Percentiles rank a stretch among this genome's conserved stretches.
Conservation (phyloP, 805 yeast genomes). For the Yarrowia bubula region DNA sequence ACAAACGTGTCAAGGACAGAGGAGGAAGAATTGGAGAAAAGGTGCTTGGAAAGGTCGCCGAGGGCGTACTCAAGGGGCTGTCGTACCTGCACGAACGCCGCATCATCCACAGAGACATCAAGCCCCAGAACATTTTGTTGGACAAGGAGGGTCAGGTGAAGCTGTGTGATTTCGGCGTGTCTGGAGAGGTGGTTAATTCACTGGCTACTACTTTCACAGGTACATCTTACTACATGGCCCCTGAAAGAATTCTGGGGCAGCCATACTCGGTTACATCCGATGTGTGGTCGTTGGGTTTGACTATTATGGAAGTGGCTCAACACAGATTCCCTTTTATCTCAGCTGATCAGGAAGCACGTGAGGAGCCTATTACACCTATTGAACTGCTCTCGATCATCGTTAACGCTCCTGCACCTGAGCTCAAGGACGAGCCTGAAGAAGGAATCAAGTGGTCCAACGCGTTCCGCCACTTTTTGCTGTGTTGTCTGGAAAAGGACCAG, state of each 20-base stretch:
- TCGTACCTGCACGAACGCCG: slow-evolving; percentile 83
- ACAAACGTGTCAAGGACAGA: slow-evolving; percentile 65
- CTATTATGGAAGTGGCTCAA: slow-evolving; percentile 87
- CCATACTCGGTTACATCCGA: slow-evolving; percentile 94
- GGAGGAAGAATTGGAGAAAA: slow-evolving; percentile 91
- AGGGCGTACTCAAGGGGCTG: slow-evolving; percentile 77
- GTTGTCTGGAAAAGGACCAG: slow-evolving; percentile 77
- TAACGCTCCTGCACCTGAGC: slow-evolving; percentile 70
- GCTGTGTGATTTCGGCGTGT: slow-evolving; percentile 95
- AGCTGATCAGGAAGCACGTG: slow-evolving; percentile 45
- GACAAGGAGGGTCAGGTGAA: slow-evolving; percentile 79
- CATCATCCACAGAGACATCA: slow-evolving; percentile 92
- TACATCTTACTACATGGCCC: slow-evolving; percentile 97
- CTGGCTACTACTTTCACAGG: slow-evolving; percentile 96
- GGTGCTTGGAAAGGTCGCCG: slow-evolving; percentile 87
- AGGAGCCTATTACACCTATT: slow-evolving; percentile 67
- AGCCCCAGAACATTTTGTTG: slow-evolving; percentile 87
- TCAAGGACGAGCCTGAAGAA: slow-evolving; percentile 72
- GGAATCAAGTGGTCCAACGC: slow-evolving; percentile 79
- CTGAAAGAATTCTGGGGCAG: slow-evolving; percentile 93
- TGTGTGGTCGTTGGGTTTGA: slow-evolving; percentile 94
- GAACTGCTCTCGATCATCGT: slow-evolving; percentile 80
- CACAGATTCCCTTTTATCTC: slow-evolving; percentile 76
- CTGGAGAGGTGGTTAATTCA: slow-evolving; percentile 94
- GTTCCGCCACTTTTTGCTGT: slow-evolving; percentile 76